A percentile compares a stretch with the other conserved stretches of the same genome.
Conservation (phyloP, 2,329 filamentous ascomycete genomes). For the Sarocladium oryzae region DNA sequence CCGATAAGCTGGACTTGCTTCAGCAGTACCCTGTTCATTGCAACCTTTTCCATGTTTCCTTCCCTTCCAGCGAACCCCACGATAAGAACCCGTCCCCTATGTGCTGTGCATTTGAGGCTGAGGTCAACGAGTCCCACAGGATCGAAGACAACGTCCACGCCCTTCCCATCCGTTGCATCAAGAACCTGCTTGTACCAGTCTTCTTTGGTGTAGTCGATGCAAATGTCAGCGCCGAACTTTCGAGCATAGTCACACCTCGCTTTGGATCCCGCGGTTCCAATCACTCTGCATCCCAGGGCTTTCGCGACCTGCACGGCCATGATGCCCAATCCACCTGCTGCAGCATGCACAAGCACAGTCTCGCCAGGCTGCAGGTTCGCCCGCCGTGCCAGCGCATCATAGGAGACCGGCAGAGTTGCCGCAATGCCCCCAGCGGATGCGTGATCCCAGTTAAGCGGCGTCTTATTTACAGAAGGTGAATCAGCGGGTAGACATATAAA, state of each 20-base stretch:
- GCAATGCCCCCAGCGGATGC: slow-evolving; percentile 46
- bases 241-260: slow-evolving; percentile 36
- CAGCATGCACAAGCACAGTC: slow-evolving; percentile 47
- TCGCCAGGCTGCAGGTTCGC: slow-evolving; percentile 37
- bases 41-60: slow-evolving; percentile 46
- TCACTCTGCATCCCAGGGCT: slow-evolving; percentile 43
- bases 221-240: slow-evolving; percentile 32
- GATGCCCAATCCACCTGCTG: slow-evolving; percentile 47
- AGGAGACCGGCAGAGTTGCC: slow-evolving; percentile 46
- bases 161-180: slow-evolving; percentile 37
- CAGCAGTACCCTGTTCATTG: slow-evolving; percentile 47
- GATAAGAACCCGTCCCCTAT: slow-evolving; percentile 47
- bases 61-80: slow-evolving; percentile 51
- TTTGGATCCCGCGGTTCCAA: slow-evolving; percentile 43
- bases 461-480: slow-evolving; percentile 27
- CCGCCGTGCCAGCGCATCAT: slow-evolving; percentile 39
- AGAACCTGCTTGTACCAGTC: slow-evolving; percentile 46
- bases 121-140: slow-evolving; percentile 49
- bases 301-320: slow-evolving; percentile 51
- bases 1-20: slow-evolving; percentile 47
- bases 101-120: slow-evolving; percentile 46
- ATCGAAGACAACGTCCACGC: slow-evolving; percentile 53
- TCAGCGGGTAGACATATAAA: slow-evolving; percentile 35
- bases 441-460: slow-evolving; percentile 39
- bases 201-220: slow-evolving; percentile 32